Base-by-base conservation (phyloP, 2,329 filamentous ascomycete species). In the Colletotrichum simmondsii region DNA sequence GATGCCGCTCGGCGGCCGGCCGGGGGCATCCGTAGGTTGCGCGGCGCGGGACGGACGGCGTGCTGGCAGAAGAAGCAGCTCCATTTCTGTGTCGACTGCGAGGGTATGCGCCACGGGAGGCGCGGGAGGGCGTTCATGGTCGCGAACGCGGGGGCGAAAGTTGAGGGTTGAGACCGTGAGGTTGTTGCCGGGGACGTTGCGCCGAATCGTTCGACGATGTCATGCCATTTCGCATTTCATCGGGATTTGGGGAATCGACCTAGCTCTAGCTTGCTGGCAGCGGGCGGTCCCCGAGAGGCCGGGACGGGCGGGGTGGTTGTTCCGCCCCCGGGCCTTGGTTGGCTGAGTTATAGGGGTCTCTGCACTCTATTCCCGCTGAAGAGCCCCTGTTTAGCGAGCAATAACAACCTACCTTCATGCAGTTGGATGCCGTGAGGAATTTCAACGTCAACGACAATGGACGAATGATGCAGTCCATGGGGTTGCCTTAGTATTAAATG, bases 111-210 rank as follows among this genome's bases (percentile, higher is more conserved):
- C 78, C 80, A 82, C 74, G 78, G 77, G 65, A 83, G 76, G 74
- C 81, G 82, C 53, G 82, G 78, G 59, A 84, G 77, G 70, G 75
- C 76, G 77, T 85, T 85, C 86, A 87, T 87, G 58, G 42, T 77
- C 66, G 66, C 64, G 42, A 57, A 7, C 58, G 16, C 58, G 16
- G 37, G 35, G 52, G 58, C 32, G 35, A 30, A 14, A 32, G 32
- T 37, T 54, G 62, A 12, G 32, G 42, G 3, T 12, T 54, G 37
- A 32, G 52, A 14, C 32, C 4, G 49, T 37, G 61, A n/a, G 52
- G 65, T 14, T 30, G 52, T 60, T 14, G 53, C 35, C 42, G 46
- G 46, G 24, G 16, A 30, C 7, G 19, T 49, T n/a, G 3, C 42
- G 42, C 30, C 16, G 19, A 42, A 49, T 42, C 54, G 42, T 22